These are phyloP conservation scores for Malassezia restricta DNA, from an alignment of 1,284 basidiomycete species.

Conservation along the genomic window DNA sequence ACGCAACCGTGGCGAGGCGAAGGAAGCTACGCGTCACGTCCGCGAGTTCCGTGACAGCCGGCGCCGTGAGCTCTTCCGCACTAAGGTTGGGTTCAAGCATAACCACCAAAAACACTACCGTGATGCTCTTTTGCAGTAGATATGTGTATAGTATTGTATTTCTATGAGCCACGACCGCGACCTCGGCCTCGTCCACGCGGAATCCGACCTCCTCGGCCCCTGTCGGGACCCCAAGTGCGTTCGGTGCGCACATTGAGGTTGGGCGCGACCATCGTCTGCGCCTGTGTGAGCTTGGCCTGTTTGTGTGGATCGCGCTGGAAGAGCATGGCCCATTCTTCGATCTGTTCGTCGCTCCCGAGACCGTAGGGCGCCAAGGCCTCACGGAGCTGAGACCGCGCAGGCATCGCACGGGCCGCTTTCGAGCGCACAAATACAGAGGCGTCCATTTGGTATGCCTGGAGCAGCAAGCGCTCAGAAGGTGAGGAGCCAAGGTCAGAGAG, in stretches of 20 bases:
- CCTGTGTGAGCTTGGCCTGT: not conserved
- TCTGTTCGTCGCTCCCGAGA: conserved; percentile 6
- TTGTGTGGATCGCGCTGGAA: conserved; percentile 4
- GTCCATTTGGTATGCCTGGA: conserved; percentile 1
- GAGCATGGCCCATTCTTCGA: conserved; percentile 14
- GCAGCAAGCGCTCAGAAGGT: conserved; percentile 2
- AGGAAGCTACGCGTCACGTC: conserved; percentile 77
- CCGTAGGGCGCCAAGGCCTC: not conserved
- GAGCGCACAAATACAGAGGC: conserved; percentile 7
- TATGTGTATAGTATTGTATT: not conserved
- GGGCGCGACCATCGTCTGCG: not conserved
- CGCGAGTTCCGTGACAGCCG: conserved; percentile 71
- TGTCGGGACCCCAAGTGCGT: conserved; percentile 4
- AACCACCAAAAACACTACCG: conserved; percentile 46
- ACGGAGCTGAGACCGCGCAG: conserved; percentile 8
- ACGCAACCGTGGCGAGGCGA: conserved; percentile 81
- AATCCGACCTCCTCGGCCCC: conserved; percentile 2
- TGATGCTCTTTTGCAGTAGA: conserved; percentile 39
- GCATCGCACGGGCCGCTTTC: conserved; percentile 1
- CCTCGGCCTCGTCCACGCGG: not conserved
- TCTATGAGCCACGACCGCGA: conserved; percentile 7
- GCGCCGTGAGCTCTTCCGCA: conserved; percentile 70
- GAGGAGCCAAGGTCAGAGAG: not conserved
- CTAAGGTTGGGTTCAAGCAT: conserved; percentile 50
- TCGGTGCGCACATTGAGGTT: conserved; percentile 5